These are phyloP conservation scores for Pyrenophora seminiperda DNA, from an alignment of 2,329 filamentous ascomycete species.

Conservation along the genomic window DNA sequence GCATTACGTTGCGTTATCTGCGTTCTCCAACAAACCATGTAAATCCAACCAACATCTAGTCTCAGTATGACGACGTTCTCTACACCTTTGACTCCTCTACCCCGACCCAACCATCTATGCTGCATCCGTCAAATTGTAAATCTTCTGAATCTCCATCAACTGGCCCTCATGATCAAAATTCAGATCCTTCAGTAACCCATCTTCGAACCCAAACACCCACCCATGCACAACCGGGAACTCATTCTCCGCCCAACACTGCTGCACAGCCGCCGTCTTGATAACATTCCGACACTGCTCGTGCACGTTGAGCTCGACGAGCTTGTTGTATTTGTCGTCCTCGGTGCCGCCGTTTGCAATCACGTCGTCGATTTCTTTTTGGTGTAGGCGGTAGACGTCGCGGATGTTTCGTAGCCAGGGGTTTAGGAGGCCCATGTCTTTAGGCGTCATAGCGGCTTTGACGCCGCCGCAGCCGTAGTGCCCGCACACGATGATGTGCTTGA, in stretches of 20 bases:
- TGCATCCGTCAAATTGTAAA: constrained; percentile 58
- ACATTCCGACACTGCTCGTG: constrained; percentile 47
- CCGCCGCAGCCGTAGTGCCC: constrained; percentile 72
- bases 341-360: constrained; percentile 22
- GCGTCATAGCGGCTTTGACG: constrained; percentile 66
- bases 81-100: no score
- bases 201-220: constrained; percentile 73
- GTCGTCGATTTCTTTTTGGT: constrained; percentile 70
- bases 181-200: constrained; percentile 69
- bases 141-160: constrained; percentile 65
- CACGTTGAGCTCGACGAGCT: constrained; percentile 47
- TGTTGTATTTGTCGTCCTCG: constrained; percentile 40
- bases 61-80: no score
- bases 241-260: constrained; percentile 64
- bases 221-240: constrained; percentile 72
- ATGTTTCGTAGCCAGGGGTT: constrained; percentile 79
- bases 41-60: no score
- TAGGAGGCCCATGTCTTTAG: constrained; percentile 70
- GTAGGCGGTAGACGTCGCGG: constrained; percentile 72
- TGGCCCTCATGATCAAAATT: constrained; percentile 65
- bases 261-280: constrained; percentile 58
- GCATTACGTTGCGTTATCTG: no score
- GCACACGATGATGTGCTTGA: constrained; percentile 72
- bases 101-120: neutral
- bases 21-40: no score